Conservation (phyloP, 345 rosid species). For the Moricandia moricandioides region DNA sequence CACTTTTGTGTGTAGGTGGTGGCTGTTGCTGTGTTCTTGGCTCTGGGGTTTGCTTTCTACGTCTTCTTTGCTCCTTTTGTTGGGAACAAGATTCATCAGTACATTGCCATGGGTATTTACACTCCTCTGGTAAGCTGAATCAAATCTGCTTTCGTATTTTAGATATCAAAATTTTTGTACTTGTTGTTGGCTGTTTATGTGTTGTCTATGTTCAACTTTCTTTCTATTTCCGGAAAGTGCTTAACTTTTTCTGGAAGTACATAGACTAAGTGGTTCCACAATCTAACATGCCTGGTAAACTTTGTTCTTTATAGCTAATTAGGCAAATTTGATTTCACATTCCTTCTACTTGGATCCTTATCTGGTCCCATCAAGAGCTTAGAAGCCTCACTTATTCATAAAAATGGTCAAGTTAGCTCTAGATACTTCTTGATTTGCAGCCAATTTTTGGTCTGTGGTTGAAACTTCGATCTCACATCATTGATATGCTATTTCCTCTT, state of each 20-base stretch:
- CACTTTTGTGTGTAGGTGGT: constrained; percentile 59
- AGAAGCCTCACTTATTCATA: background rate
- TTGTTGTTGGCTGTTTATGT: constrained; percentile 12
- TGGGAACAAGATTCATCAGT: constrained; percentile 76
- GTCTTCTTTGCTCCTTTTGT: constrained; percentile 99
- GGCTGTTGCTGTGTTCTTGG: constrained; percentile 97
- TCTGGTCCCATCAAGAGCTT: constrained; percentile 3
- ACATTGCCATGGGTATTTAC: constrained; percentile 80
- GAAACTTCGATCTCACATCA: background rate
- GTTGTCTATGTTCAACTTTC: constrained; percentile 27
- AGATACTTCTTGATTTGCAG: background rate
- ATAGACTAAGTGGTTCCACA: constrained; percentile 15
- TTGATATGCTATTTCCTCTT: background rate
- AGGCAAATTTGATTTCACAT: constrained; percentile 1
- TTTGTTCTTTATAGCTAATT: constrained; percentile 12
- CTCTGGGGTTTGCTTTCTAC: constrained; percentile 94
- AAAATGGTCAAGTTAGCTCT: background rate
- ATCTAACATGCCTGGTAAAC: background rate
- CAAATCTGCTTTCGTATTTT: constrained; percentile 45
- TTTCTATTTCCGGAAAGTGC: background rate
- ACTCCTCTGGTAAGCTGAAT: constrained; percentile 77
- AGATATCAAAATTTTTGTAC: constrained; percentile 17
- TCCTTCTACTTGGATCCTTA: constrained; percentile 20
- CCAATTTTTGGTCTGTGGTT: background rate
- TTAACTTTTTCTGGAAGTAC: background rate